A percentile compares a stretch with the other conserved stretches of the same genome.
Conservation (phyloP, 352 stramenopile genomes). For the Globisporangium uncinulatum region DNA sequence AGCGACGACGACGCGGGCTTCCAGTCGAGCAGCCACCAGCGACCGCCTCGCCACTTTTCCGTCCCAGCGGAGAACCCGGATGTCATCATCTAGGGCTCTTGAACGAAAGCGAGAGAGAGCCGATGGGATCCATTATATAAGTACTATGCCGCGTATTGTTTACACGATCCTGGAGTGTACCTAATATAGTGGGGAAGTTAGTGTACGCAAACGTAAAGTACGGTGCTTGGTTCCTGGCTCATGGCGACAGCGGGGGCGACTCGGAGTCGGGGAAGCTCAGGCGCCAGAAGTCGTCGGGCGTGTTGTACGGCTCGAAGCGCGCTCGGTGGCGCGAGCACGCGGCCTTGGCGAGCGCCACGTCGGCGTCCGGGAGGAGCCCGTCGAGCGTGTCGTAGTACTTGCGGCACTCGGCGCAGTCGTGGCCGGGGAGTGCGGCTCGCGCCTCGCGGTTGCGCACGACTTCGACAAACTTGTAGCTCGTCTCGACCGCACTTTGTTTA, state of each 20-base stretch:
- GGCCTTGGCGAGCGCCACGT: slow-evolving; percentile 32
- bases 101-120: neutral
- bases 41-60: slow-evolving; percentile 1
- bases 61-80: slow-evolving; percentile 21
- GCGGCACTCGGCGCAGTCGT: slow-evolving; percentile 70
- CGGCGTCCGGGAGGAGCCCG: slow-evolving; percentile 26
- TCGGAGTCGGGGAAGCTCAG: slow-evolving; percentile 76
- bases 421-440: slow-evolving; percentile 44
- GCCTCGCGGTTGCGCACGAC: slow-evolving; percentile 71
- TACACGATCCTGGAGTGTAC: too few relatives aligned
- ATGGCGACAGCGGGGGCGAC: slow-evolving; percentile 6
- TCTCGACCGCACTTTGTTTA: slow-evolving; percentile 13
- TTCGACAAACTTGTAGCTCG: slow-evolving; percentile 52
- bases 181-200: too few relatives aligned
- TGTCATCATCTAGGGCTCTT: slow-evolving; percentile 25
- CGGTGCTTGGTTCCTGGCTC: neutral
- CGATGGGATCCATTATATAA: too few relatives aligned
- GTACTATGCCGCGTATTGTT: too few relatives aligned
- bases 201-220: too few relatives aligned
- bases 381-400: slow-evolving; percentile 78
- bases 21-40: neutral
- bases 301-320: slow-evolving; percentile 65
- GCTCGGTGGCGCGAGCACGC: slow-evolving; percentile 75
- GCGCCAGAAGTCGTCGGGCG: slow-evolving; percentile 82
- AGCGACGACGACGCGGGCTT: slow-evolving; percentile 21